Evolutionary conservation across 768 basidiomycete genomes (phyloP).

Genomic region (Neoboletus magnificus): DNA sequence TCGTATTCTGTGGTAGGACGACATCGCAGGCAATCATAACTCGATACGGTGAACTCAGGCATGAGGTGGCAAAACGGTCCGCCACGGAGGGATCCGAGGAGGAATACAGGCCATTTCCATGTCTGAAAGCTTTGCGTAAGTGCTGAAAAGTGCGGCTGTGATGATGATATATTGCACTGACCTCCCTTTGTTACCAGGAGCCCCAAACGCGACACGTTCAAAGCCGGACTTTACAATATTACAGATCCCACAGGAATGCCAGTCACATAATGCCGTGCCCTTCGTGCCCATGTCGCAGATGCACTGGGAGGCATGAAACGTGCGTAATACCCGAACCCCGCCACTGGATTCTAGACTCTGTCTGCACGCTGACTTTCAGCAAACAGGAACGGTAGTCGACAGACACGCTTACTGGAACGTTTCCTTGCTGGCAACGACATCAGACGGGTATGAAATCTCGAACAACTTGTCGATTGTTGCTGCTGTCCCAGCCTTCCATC

Average conservation of each 20-base stretch:
- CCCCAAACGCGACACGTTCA: constrained; percentile 54
- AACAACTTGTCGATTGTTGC: constrained; percentile 56
- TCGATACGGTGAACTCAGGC: constrained; percentile 62
- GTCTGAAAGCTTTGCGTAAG: constrained; percentile 37
- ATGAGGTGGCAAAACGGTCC: constrained; percentile 61
- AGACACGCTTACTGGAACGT: constrained; percentile 41
- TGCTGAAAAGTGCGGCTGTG: background rate
- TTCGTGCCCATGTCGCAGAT: constrained; percentile 66
- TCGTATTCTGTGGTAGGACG: constrained; percentile 34
- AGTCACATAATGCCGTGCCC: constrained; percentile 48
- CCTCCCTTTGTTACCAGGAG: constrained; percentile 52
- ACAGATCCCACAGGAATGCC: constrained; percentile 65
- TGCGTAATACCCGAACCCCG: constrained; percentile 47
- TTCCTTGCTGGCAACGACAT: constrained; percentile 39
- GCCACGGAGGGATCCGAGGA: constrained; percentile 57
- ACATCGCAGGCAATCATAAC: constrained; percentile 62
- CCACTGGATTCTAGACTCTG: constrained; percentile 35
- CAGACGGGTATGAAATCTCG: constrained; percentile 40
- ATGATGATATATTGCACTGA: constrained; percentile 25
- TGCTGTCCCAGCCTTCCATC: constrained; percentile 29
- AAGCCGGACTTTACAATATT: constrained; percentile 56
- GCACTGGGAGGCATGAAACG: constrained; percentile 62
- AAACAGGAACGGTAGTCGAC: background rate
- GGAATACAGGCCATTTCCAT: constrained; percentile 62
- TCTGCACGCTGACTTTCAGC: constrained; percentile 10